These are phyloP conservation scores for Pseudocercospora fuligena DNA, from an alignment of 2,329 filamentous ascomycete genomes.

Conservation along the genomic window DNA sequence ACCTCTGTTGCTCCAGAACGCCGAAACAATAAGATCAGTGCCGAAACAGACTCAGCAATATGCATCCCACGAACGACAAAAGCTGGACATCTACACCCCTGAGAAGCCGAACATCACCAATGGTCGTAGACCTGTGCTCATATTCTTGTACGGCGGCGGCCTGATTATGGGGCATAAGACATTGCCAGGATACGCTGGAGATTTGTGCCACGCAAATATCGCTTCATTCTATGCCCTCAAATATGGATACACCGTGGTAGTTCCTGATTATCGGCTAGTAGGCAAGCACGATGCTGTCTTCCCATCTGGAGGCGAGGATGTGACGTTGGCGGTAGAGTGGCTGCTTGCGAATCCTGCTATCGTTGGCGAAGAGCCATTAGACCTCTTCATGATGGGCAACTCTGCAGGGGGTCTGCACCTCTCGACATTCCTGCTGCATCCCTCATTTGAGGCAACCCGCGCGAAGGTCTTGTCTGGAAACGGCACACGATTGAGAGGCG, in stretches of 20 bases:
- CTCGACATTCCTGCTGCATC: slow-evolving; percentile 44
- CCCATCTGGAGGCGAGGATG: slow-evolving; percentile 49
- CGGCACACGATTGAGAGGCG: slow-evolving; percentile 29
- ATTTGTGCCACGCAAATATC: slow-evolving; percentile 44
- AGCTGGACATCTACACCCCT: slow-evolving; percentile 47
- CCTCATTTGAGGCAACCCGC: slow-evolving; percentile 29
- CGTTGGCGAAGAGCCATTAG: slow-evolving; percentile 36
- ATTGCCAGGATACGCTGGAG: slow-evolving; percentile 33
- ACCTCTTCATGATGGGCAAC: slow-evolving; percentile 48
- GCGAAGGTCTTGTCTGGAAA: slow-evolving; percentile 24
- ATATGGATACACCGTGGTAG: slow-evolving; percentile 43
- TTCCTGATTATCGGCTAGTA: slow-evolving; percentile 48
- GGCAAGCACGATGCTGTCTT: slow-evolving; percentile 45
- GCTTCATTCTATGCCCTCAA: slow-evolving; percentile 47
- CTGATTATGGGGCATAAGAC: slow-evolving; percentile 43
- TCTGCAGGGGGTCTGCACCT: slow-evolving; percentile 49
- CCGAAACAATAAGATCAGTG: slow-evolving; percentile 32
- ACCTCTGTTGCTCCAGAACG: slow-evolving; percentile 32
- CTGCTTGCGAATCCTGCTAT: slow-evolving; percentile 32
- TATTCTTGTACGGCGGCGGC: slow-evolving; percentile 44
- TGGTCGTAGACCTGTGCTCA: slow-evolving; percentile 29
- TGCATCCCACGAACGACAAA: slow-evolving; percentile 43
- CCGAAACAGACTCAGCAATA: slow-evolving; percentile 41
- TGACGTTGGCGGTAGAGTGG: slow-evolving; percentile 45
- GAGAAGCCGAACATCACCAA: slow-evolving; percentile 27